Base-by-base conservation (phyloP, 2,329 filamentous ascomycete genomes). In the Beauveria sp. region DNA sequence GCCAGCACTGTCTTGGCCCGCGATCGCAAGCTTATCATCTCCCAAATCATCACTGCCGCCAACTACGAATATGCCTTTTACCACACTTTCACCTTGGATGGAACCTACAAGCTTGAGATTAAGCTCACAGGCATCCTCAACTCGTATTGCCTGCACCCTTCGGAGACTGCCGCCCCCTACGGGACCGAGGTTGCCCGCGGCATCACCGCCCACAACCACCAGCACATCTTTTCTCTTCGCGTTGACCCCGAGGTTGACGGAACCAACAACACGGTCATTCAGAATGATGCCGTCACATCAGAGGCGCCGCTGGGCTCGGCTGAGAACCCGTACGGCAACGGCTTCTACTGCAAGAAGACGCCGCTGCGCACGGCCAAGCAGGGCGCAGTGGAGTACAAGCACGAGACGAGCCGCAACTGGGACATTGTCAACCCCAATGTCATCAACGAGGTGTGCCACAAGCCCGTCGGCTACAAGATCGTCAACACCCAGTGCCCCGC, bases 281-380 rank as follows among this genome's bases (percentile, higher is more conserved):
- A 89, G 72, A 87, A 88, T 50, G 88, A 92, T 67, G 87, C 88
- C 3, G 76, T 79, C 1, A 79, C 75, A 10, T 85, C 84, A 0
- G 76, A 83, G 0, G 87, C 82, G 10, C 82, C 84, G 47, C 81
- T 88, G 0, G 88, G 88, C 12, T 87, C 83, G 54, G 74, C 77
- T 9, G 86, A 89, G 71, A 91, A 92, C 73, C 84, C 80, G 60
- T 87, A 89, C 70, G 88, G 89, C 63, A 91, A 91, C 68, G 88
- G 86, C 6, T 91, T 91, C 72, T 90, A 69, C 62, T 67, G 64
- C 63, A 67, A 65, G 53, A 69, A 67, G 66, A 70, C 69, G 28
- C 61, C 64, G 18, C 64, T 70, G 14, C 63, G 62, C 1, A 70
- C 66, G 10, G 61, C 68, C 30, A 63, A 58, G 22, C 62, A 70